Base-by-base conservation (phyloP, 331 rosid genomes). In the Rosa hybrid region DNA sequence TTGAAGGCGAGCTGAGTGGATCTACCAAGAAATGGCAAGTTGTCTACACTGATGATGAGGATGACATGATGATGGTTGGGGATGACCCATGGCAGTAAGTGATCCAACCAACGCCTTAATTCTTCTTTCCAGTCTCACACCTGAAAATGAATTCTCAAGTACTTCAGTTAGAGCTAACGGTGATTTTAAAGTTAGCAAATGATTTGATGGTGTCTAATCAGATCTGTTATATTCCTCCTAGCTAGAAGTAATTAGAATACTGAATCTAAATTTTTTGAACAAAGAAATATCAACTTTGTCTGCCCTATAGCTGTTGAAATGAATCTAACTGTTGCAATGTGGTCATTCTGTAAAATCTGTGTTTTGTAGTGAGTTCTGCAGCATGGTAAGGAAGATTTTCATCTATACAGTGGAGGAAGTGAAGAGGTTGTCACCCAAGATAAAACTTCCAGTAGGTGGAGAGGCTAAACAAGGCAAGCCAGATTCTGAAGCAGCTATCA, bases 41-140 rank as follows among this genome's bases (percentile, higher is more conserved):
- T 84, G 97, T 94, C 74, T 94, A 92, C 86, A 88, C 97, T 2
- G 98, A 94, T 75, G 92, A 94, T 78, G 98, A 94, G 89, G 98
- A 91, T 86, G 98, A 94, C 77, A 90, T 89, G 94, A 94, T 94
- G 98, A 89, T 94, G 98, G 97, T 88, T 81, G 98, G 98, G 74
- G 98, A 94, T 90, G 98, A 94, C 64, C 98, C 98, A 30, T 94
- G 98, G 98, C 88, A 87, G 98, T 94, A 92, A 90, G 98, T 87
- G 72, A 80, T 83, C 81, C 74, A 49, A 76, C 25, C 60, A 25
- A 21, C 30, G 71, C 78, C 53, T 83, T 68, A 38, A 75, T 74
- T 78, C 64, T 60, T 71, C 54, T 30, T 20, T 53, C 48, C 60
- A 78, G 41, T 13, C 14, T 41, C 46, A 72, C 48, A 71, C 30